Base-by-base conservation (phyloP, 495 filamentous ascomycete genomes). In the Amphirosellinia nigrospora region DNA sequence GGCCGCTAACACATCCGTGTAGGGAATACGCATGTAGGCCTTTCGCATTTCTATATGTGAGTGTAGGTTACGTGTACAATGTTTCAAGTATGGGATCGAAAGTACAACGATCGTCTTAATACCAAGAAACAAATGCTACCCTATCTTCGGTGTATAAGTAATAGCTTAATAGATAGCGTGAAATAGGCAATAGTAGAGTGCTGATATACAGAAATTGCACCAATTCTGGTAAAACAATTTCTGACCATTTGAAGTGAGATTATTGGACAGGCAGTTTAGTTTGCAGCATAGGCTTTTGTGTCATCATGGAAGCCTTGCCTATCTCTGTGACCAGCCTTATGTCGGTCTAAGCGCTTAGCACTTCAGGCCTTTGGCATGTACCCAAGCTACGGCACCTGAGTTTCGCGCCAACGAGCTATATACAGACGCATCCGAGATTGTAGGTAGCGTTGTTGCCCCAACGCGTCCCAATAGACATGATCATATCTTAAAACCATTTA, bases 21-120 rank as follows among this genome's bases (percentile, higher is more conserved):
- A 99, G 71, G 96, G 96, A 75, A 98, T 96, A 75, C 95, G 88
- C 83, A 97, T 90, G 38, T 91, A 86, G 70, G 90, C 83, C 75
- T 86, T 89, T 77, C 85, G 85, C 90, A 91, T 91, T 67, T 71
- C 72, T 30, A 64, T 38, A 23, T 30, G 36, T 19, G 41, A 30
- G 30, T 50, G 8, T 36, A 13, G 26, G 43, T 41, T 60, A 68
- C 16, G 53, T 50, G 52, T 67, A 45, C 52, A 59, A 67, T 67
- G 38, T 53, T 53, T 53, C 63, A 39, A 28, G 23, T 45, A 21
- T 21, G 16, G 28, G 32, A 41, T 39, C 9, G 9, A n/a, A 34
- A 15, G 9, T 2, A 65, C 32, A 13, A 30, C 13, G 60, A 28
- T 63, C 38, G 11, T 45, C 28, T 36, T 32, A 3, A 45, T 21